Conservation (phyloP, 1,284 basidiomycete species). For the Ceratobasidium papillatum region DNA sequence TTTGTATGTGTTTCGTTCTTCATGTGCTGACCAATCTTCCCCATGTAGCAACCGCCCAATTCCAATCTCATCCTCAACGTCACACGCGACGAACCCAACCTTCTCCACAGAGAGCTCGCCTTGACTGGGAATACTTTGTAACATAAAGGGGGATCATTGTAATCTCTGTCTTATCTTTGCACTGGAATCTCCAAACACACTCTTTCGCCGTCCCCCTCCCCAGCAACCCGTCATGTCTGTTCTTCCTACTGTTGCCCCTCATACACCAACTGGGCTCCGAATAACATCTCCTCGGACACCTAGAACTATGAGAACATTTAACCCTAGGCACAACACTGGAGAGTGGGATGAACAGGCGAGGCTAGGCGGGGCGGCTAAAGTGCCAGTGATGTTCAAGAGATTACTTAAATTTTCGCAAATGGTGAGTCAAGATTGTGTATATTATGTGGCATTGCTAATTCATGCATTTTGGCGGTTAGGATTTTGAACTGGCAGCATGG, state of each 20-base stretch:
- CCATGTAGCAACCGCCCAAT: not conserved
- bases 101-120: not conserved
- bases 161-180: not conserved
- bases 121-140: too few species aligned
- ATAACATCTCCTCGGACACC: conserved; percentile 12
- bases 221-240: conserved; percentile 16
- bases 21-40: not conserved
- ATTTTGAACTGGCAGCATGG: conserved; percentile 95
- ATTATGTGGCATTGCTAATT: not conserved
- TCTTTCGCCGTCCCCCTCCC: conserved; percentile 4
- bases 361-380: conserved; percentile 57
- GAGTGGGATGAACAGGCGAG: conserved; percentile 48
- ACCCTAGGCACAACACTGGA: not conserved
- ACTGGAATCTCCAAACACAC: not conserved
- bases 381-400: conserved; percentile 81
- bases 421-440: conserved; percentile 59
- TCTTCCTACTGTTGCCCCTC: conserved; percentile 26
- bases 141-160: not conserved
- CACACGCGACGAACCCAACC: not conserved
- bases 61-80: not conserved
- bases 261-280: conserved; percentile 3
- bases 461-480: conserved; percentile 59
- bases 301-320: conserved; percentile 21
- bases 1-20: too few species aligned
- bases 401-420: conserved; percentile 85